Conservation (phyloP, 2,329 filamentous ascomycete genomes). For the Talaromyces sp. region DNA sequence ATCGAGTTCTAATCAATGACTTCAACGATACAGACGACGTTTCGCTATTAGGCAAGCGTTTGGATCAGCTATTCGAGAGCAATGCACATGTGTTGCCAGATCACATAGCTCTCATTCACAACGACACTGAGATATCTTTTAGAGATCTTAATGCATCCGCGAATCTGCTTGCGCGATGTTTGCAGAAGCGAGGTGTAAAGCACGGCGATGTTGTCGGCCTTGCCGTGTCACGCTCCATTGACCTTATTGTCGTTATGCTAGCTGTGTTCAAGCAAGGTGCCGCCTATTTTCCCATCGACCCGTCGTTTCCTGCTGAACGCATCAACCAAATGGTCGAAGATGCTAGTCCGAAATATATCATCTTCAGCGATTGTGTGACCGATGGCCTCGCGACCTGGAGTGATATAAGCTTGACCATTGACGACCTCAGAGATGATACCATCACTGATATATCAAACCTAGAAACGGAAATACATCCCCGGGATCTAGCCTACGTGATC, state of each 20-base stretch:
- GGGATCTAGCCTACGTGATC: constrained; percentile 74
- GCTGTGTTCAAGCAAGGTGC: constrained; percentile 75
- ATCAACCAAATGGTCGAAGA: constrained; percentile 74
- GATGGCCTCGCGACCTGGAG: neutral
- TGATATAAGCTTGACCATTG: constrained; percentile 9
- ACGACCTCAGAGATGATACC: constrained; percentile 13
- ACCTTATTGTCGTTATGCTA: constrained; percentile 70
- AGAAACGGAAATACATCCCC: neutral
- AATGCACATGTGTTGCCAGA: too few species aligned
- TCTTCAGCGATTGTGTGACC: constrained; percentile 53
- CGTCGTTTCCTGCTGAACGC: constrained; percentile 70
- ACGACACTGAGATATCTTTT: too few species aligned
- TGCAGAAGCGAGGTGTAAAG: too few species aligned
- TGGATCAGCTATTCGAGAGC: too few species aligned
- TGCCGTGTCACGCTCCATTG: constrained; percentile 42
- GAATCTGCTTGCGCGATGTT: too few species aligned
- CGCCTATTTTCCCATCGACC: constrained; percentile 77
- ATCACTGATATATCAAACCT: constrained; percentile 18
- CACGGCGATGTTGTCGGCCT: too few species aligned
- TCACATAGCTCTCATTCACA: too few species aligned
- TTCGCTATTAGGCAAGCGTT: too few species aligned
- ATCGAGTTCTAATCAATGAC: too few species aligned
- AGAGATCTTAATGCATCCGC: too few species aligned
- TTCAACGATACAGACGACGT: too few species aligned
- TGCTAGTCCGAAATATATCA: constrained; percentile 56